Evolutionary conservation across 2,329 filamentous ascomycete species (phyloP).

Genomic region (Neonectria coccinea): DNA sequence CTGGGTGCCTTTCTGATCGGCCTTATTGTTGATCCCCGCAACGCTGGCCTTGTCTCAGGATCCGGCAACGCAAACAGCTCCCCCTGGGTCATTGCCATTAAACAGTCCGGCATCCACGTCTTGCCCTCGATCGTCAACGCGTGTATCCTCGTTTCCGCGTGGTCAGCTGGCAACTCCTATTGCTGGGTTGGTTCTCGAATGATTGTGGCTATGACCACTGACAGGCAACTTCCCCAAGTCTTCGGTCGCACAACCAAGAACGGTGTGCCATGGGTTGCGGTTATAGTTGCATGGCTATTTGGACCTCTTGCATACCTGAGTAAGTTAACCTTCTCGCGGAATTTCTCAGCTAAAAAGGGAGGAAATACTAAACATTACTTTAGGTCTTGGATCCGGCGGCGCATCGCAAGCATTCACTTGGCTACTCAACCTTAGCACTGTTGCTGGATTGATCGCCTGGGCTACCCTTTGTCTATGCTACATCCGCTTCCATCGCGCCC

Average conservation of each 20-base stretch:
- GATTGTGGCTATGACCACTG: conserved; percentile 75
- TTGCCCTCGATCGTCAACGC: conserved; percentile 77
- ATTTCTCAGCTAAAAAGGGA: background rate
- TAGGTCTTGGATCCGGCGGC: conserved; percentile 51
- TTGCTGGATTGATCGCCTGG: conserved; percentile 71
- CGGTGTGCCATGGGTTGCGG: conserved; percentile 70
- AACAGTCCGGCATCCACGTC: conserved; percentile 70
- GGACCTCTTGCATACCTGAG: conserved; percentile 78
- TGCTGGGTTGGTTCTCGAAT: conserved; percentile 69
- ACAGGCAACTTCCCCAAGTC: conserved; percentile 72
- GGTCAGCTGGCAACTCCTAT: conserved; percentile 71
- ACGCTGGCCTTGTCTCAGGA: conserved; percentile 63
- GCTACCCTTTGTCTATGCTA: conserved; percentile 69
- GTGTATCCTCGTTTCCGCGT: conserved; percentile 74
- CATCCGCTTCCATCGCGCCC: conserved; percentile 64
- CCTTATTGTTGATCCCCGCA: conserved; percentile 71
- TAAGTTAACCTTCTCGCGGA: conserved; percentile 55
- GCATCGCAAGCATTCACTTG: conserved; percentile 75
- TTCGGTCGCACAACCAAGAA: conserved; percentile 70
- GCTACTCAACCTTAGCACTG: conserved; percentile 78
- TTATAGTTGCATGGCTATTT: conserved; percentile 67
- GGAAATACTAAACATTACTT: background rate
- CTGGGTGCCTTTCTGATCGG: conserved; percentile 68
- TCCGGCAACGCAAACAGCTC: conserved; percentile 62
- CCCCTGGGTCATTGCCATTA: conserved; percentile 78